A percentile compares a stretch with the other conserved stretches of the same genome.
Evolutionary conservation across 495 filamentous ascomycete genomes (phyloP).

Genomic region (Copromyces sp.): DNA sequence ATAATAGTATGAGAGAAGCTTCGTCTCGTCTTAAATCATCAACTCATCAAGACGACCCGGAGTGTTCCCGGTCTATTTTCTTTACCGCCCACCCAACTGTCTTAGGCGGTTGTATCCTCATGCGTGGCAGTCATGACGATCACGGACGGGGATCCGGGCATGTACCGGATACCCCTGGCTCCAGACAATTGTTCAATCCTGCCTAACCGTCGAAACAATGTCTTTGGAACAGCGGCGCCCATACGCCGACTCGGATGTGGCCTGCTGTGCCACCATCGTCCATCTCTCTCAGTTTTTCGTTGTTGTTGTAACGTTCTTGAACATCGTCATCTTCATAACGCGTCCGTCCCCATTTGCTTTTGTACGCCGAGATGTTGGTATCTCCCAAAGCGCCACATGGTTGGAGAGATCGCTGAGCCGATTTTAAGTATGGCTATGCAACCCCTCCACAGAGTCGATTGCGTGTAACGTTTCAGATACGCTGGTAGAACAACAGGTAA

Average conservation of each 20-base stretch:
- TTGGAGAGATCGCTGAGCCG: background rate
- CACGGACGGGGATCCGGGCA: background rate
- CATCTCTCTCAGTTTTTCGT: background rate
- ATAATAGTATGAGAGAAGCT: background rate
- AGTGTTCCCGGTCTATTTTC: background rate
- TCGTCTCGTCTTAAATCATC: background rate
- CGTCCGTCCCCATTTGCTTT: background rate
- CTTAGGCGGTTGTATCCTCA: background rate
- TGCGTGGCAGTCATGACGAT: background rate
- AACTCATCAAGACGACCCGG: background rate
- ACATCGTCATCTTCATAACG: background rate
- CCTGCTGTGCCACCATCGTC: background rate
- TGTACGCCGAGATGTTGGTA: background rate
- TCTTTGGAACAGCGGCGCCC: background rate
- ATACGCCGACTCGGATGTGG: background rate
- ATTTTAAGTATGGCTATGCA: background rate
- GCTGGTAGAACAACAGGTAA: conserved; percentile 92
- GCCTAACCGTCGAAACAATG: background rate
- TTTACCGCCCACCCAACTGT: background rate
- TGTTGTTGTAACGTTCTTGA: background rate
- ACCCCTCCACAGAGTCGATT: background rate
- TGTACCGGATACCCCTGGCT: background rate
- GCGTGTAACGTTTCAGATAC: conserved; percentile 35
- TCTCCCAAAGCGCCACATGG: background rate
- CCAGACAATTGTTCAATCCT: background rate